Evolutionary conservation across 176 grass and related monocot species (phyloP).

Genomic region (Puya raimondii): DNA sequence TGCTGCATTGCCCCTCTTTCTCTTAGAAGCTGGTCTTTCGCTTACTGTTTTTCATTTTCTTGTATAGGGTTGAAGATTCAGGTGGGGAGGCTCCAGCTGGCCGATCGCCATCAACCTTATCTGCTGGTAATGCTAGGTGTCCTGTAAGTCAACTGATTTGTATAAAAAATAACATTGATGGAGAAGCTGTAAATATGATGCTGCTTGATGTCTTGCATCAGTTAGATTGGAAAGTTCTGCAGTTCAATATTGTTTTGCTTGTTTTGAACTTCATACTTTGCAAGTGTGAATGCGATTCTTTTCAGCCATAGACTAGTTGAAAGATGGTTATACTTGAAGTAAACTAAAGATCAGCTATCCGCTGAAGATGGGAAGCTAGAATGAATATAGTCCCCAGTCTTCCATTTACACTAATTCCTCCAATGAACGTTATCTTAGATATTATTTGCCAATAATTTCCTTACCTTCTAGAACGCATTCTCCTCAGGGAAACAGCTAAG

Average conservation of each 20-base stretch:
- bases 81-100: constrained; percentile 47
- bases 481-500: no score
- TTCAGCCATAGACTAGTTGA: constrained; percentile 53
- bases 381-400: neutral
- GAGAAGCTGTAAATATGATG: constrained; percentile 1
- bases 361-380: neutral
- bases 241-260: no score
- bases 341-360: constrained; percentile 53
- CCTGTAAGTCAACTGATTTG: constrained; percentile 5
- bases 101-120: constrained; percentile 56
- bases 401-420: neutral
- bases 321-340: constrained; percentile 53
- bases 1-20: constrained; percentile 14
- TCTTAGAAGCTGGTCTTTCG: constrained; percentile 14
- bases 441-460: no score
- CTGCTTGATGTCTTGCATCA: neutral
- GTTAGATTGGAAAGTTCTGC: no score
- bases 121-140: constrained; percentile 41
- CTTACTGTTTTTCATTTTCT: constrained; percentile 12
- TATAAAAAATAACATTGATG: neutral
- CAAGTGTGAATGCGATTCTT: constrained; percentile 84
- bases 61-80: constrained; percentile 75
- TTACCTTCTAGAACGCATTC: no score
- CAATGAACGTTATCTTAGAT: neutral
- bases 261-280: constrained; percentile 1